phyloP scores from a whole-genome alignment of 2,329 filamentous ascomycete species.

The Colletotrichum lupini region DNA sequence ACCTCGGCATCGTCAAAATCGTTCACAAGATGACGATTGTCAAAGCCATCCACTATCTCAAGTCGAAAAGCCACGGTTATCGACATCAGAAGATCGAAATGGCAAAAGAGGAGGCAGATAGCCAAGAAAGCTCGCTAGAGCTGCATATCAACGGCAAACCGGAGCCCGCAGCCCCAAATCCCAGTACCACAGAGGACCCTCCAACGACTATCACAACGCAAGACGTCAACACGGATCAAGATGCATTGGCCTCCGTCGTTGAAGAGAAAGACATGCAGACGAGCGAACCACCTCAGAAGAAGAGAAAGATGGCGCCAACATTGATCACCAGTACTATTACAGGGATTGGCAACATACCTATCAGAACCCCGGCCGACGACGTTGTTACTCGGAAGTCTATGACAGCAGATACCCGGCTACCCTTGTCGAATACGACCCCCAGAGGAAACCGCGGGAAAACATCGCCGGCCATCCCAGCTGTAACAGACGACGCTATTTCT shows the following conservation, averaged over 20 bases:
- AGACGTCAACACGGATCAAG: conserved; percentile 11
- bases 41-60: conserved; percentile 59
- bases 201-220: neutral
- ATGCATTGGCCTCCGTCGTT: too few relatives aligned
- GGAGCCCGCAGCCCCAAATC: neutral
- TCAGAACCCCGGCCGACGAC: conserved; percentile 22
- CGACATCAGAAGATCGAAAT: conserved; percentile 20
- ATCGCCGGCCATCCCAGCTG: too few relatives aligned
- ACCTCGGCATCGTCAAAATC: conserved; percentile 67
- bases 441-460: neutral
- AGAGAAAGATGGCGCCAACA: conserved; percentile 42
- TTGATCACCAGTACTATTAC: conserved; percentile 35
- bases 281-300: conserved; percentile 40
- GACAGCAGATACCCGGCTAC: neutral
- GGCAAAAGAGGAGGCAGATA: neutral
- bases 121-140: conserved; percentile 4
- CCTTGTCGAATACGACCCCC: neutral
- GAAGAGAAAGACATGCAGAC: neutral
- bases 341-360: conserved; percentile 31
- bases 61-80: conserved; percentile 36
- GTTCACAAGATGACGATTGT: conserved; percentile 69
- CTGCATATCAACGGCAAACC: neutral
- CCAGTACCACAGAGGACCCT: too few relatives aligned
- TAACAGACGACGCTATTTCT: neutral
- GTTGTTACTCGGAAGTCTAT: neutral